Conservation (phyloP, 176 grass and related monocot species). For the Zoysia japonica region DNA sequence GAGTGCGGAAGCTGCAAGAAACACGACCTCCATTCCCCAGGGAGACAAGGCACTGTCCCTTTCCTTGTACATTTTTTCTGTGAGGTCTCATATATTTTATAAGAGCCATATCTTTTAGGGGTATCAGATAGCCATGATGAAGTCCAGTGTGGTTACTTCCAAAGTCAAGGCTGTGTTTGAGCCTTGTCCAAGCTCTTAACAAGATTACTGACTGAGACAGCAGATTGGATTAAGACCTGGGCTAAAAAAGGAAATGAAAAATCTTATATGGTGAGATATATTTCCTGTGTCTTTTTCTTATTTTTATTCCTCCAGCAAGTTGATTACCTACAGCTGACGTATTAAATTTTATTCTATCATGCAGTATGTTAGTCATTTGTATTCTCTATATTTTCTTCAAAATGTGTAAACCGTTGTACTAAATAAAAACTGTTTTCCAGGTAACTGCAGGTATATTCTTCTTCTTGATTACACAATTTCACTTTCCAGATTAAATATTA, state of each 20-base stretch:
- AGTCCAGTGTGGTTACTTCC: constrained; percentile 48
- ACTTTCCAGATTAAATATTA: too few species aligned
- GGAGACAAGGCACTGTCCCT: neutral
- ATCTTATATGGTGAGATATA: constrained; percentile 64
- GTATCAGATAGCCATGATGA: constrained; percentile 46
- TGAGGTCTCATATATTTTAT: neutral
- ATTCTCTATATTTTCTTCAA: too few species aligned
- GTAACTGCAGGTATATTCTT: too few species aligned
- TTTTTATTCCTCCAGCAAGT: neutral
- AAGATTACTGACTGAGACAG: constrained; percentile 53
- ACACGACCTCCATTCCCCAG: neutral
- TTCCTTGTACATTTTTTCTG: neutral
- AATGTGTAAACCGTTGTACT: too few species aligned
- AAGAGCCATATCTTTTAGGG: neutral
- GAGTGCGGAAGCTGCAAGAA: constrained; percentile 20
- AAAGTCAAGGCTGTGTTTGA: constrained; percentile 74
- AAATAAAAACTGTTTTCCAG: too few species aligned
- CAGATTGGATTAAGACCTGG: constrained; percentile 61
- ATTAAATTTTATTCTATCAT: too few species aligned
- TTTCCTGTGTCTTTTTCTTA: neutral
- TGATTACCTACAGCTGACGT: too few species aligned
- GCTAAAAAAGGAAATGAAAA: constrained; percentile 94
- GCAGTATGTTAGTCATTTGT: too few species aligned
- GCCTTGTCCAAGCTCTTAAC: constrained; percentile 68
- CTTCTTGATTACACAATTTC: too few species aligned